phyloP scores from a whole-genome alignment of 2,329 filamentous ascomycete genomes.

The Pseudogymnoascus sp. region DNA sequence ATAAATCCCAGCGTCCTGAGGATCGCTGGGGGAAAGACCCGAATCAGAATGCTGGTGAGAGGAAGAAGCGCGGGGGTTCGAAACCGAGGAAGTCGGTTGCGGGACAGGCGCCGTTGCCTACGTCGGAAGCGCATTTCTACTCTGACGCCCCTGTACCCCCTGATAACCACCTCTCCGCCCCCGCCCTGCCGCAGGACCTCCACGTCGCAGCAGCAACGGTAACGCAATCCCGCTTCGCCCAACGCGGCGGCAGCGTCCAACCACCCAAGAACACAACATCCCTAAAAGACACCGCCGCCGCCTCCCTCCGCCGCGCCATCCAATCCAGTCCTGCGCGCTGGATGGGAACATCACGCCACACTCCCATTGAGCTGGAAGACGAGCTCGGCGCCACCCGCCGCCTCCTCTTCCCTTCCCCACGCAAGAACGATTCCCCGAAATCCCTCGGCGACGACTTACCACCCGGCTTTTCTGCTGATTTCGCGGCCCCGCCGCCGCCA shows the following conservation, averaged over 20 bases:
- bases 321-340: slow-evolving; percentile 35
- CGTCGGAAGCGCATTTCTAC: slow-evolving; percentile 49
- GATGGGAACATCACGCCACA: slow-evolving; percentile 45
- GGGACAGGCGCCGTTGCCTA: slow-evolving; percentile 27
- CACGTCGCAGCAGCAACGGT: background rate
- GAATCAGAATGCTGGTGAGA: slow-evolving; percentile 34
- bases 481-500: slow-evolving; percentile 18
- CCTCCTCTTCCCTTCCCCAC: slow-evolving; percentile 70
- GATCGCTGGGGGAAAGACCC: slow-evolving; percentile 63
- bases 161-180: slow-evolving; percentile 30
- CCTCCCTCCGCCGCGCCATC: slow-evolving; percentile 28
- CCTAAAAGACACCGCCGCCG: slow-evolving; percentile 29
- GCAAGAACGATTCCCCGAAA: slow-evolving; percentile 57
- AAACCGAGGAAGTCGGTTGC: slow-evolving; percentile 23
- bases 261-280: slow-evolving; percentile 26
- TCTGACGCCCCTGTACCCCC: slow-evolving; percentile 48
- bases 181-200: slow-evolving; percentile 1
- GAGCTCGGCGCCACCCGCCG: slow-evolving; percentile 55
- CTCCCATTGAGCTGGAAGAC: slow-evolving; percentile 49
- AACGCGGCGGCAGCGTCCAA: slow-evolving; percentile 24
- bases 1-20: slow-evolving; percentile 73
- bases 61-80: slow-evolving; percentile 40
- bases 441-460: slow-evolving; percentile 55
- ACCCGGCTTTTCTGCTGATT: slow-evolving; percentile 39
- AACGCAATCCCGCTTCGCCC: background rate